Evolutionary conservation across 148 eudicot species (phyloP).

Genomic region (Amaranthus hypochondriacus): DNA sequence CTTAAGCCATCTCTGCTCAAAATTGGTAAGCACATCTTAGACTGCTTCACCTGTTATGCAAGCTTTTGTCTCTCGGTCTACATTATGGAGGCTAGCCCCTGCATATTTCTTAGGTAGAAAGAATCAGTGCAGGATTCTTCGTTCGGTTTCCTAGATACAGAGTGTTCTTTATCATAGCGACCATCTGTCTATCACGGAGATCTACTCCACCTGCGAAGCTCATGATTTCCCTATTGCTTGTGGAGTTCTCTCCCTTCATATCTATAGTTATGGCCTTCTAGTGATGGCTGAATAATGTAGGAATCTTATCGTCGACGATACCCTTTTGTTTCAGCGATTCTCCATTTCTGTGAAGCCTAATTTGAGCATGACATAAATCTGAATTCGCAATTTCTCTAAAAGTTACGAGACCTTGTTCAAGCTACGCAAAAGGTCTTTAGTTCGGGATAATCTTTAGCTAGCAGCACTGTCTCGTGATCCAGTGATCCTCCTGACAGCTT

Average conservation of each 20-base stretch:
- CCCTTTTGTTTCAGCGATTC: constrained; percentile 65
- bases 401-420: background rate
- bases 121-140: constrained; percentile 45
- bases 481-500: constrained; percentile 87
- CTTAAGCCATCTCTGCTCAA: constrained; percentile 39
- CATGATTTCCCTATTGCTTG: constrained; percentile 52
- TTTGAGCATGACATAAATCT: background rate
- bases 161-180: constrained; percentile 70
- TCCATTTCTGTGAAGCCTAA: constrained; percentile 34
- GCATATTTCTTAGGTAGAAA: constrained; percentile 57
- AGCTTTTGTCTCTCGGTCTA: constrained; percentile 81
- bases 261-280: constrained; percentile 68
- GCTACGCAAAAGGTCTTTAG: background rate
- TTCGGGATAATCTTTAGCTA: constrained; percentile 11
- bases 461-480: constrained; percentile 67
- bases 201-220: constrained; percentile 83
- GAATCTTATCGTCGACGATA: constrained; percentile 56
- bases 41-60: constrained; percentile 66
- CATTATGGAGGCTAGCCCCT: constrained; percentile 64
- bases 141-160: constrained; percentile 52
- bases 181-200: constrained; percentile 52
- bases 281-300: constrained; percentile 62
- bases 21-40: constrained; percentile 11
- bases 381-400: background rate
- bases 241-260: constrained; percentile 26